Evolutionary conservation across 202 grass and related monocot genomes (phyloP), one percentile per base, ranked within the genome.

Genomic region (Zizania palustris): DNA sequence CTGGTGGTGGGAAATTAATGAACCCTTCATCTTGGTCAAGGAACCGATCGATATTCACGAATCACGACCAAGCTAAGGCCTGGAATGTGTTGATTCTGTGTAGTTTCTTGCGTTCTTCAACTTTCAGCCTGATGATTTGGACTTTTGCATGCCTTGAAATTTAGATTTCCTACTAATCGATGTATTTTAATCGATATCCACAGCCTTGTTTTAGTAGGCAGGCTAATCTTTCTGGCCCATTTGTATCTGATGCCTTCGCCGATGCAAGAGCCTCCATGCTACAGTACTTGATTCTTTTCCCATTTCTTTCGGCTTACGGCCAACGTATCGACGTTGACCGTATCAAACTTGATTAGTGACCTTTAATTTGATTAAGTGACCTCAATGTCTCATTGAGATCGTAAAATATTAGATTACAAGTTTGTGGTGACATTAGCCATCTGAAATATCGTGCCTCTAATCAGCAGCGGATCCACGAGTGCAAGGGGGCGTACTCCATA

Each of bases 241-340:
- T 69, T 6, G n/a, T 20, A 58, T 28, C 5, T 44, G 45, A 63
- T 70, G 63, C 80, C 39, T 69, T 79, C 45, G 50, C 62, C 79
- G 85, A 28, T 79, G 48, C 18, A 46, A 62, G 79, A 79, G 63
- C 43, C 79, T 79, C 11, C 55, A 16, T 34, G 41, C 40, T 77
- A 35, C 62, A 57, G 69, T 83, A 39, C 20, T 34, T 19, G 10
- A 45, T 48, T 21, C 75, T 56, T 69, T 87, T 63, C 45, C 54
- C 55, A 18, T 74, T 74, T 56, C 79, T 13, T 78, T 14, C 45
- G 0, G 35, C 28, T 70, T 21, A 16, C 65, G 20, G 65, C 51
- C 14, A 67, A 22, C 61, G 61, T 50, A 48, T 57, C 10, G 15
- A 43, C 14, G 10, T 3, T 10, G 12, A 28, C 28, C 28, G 28